Evolutionary conservation across 352 stramenopile species (phyloP).

Genomic region (Plasmopara halstedii): DNA sequence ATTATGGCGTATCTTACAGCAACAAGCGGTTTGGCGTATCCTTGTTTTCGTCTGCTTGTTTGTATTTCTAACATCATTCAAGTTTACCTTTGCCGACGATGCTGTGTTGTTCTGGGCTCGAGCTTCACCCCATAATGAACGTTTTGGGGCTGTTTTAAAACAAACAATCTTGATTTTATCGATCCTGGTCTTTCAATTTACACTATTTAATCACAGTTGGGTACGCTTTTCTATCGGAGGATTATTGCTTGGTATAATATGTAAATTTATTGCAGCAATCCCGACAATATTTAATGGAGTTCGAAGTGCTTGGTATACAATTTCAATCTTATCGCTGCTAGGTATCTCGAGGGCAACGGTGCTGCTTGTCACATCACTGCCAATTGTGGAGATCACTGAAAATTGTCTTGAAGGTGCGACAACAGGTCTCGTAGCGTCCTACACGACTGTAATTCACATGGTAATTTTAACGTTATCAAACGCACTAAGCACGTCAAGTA

Average conservation of each 20-base stretch:
- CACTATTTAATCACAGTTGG: conserved; percentile 71
- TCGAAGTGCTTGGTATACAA: conserved; percentile 39
- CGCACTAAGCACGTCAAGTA: conserved; percentile 42
- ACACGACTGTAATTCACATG: conserved; percentile 53
- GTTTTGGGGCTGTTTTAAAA: conserved; percentile 35
- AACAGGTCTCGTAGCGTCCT: conserved; percentile 52
- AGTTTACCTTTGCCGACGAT: conserved; percentile 47
- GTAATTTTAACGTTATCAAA: conserved; percentile 53
- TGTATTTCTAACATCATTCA: conserved; percentile 53
- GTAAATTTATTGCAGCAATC: conserved; percentile 24
- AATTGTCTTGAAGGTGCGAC: conserved; percentile 65
- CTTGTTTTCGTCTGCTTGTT: conserved; percentile 58
- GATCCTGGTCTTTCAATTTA: conserved; percentile 45
- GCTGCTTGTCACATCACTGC: conserved; percentile 46
- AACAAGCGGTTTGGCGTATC: conserved; percentile 68
- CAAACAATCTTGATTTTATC: conserved; percentile 37
- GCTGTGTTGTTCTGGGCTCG: conserved; percentile 45
- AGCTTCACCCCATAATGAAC: conserved; percentile 29
- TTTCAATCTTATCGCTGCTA: conserved; percentile 33
- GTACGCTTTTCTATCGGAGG: conserved; percentile 42
- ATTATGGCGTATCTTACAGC: conserved; percentile 68
- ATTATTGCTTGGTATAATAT: conserved; percentile 29
- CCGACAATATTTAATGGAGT: conserved; percentile 47
- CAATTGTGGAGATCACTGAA: conserved; percentile 68
- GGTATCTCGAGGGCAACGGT: conserved; percentile 34